Base-by-base conservation (phyloP, 2,329 filamentous ascomycete species). In the Ceratocystis colombiana region DNA sequence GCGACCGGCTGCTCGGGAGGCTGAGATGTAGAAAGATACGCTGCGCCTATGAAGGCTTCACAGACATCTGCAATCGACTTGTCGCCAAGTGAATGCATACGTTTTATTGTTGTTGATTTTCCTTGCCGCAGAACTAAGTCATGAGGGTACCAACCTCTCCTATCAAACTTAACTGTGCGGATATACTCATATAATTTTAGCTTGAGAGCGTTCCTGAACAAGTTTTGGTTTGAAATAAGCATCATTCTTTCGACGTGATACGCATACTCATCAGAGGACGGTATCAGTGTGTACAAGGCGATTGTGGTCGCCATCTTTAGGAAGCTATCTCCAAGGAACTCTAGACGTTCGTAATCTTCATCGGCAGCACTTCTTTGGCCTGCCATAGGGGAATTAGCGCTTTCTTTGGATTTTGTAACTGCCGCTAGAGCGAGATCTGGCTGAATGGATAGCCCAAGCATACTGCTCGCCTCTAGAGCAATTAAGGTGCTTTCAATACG, bases 261-360 rank as follows among this genome's bases (percentile, higher is more conserved):
- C 66, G 89, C 85, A 62, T 87, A 95, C 72, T 99, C 94, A 70
- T 90, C 85, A 68, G 88, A 84, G 61, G 88, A 83, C 0, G 90
- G 90, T 22, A 88, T 85, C 33, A 85, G 81, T 0, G 88, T 87
- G 73, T 88, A 97, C 0, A 96, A 79, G 0, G 91, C 86, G 64
- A 99, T 91, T 0, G 92, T 93, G 0, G 93, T 96, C 10, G 89
- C 90, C 86, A 96, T 93, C 76, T 99, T 99, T 68, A 99, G 80
- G 72, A 96, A 96, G 44, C 88, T 89, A 73, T 99, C 94, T 0
- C 94, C 94, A 1, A 97, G 80, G 68, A 96, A 96, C 72, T 99
- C 94, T 0, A 97, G 80, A 12, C 94, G 84, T 74, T 99, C 94
- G 71, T 99, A 99, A 71, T 97, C 97, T 48, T 87, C 87, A 1